Evolutionary conservation across 306 rosid genomes (phyloP).

Genomic region (Corylus americana): DNA sequence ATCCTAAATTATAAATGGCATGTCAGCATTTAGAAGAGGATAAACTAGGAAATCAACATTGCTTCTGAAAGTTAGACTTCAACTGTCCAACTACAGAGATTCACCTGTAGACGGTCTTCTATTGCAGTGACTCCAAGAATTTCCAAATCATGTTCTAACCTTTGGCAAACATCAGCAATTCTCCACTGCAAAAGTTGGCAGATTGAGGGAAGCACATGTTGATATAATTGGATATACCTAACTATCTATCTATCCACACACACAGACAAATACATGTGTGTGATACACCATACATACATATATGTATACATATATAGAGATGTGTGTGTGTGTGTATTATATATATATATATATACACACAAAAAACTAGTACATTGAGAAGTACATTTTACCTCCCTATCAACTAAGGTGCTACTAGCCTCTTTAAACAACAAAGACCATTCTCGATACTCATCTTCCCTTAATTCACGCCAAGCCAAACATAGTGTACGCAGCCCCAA

Average conservation of each 20-base stretch:
- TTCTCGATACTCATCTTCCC: conserved; percentile 78
- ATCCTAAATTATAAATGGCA: conserved; percentile 57
- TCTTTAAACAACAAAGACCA: conserved; percentile 94
- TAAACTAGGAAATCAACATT: conserved; percentile 12
- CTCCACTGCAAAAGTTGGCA: conserved; percentile 78
- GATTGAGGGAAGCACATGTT: conserved; percentile 20
- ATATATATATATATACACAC: too few species aligned
- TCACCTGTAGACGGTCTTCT: conserved; percentile 98
- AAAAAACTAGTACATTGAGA: conserved; percentile 20
- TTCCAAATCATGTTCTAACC: conserved; percentile 82
- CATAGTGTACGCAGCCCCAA: conserved; percentile 90
- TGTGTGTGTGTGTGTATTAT: too few species aligned
- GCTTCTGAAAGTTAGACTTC: conserved; percentile 13
- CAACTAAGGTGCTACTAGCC: conserved; percentile 93
- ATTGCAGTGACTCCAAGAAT: conserved; percentile 97
- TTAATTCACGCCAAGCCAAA: conserved; percentile 89
- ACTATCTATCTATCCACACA: conserved; percentile 3
- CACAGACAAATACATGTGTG: not conserved
- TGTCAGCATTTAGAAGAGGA: not conserved
- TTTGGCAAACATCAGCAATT: conserved; percentile 93
- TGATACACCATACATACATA: too few species aligned
- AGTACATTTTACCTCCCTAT: conserved; percentile 78
- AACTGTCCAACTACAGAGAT: conserved; percentile 26
- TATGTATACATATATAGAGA: too few species aligned
- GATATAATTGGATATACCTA: not conserved